Base-by-base conservation (phyloP, 805 yeast genomes). In the Saccharomycopsis javanensis region DNA sequence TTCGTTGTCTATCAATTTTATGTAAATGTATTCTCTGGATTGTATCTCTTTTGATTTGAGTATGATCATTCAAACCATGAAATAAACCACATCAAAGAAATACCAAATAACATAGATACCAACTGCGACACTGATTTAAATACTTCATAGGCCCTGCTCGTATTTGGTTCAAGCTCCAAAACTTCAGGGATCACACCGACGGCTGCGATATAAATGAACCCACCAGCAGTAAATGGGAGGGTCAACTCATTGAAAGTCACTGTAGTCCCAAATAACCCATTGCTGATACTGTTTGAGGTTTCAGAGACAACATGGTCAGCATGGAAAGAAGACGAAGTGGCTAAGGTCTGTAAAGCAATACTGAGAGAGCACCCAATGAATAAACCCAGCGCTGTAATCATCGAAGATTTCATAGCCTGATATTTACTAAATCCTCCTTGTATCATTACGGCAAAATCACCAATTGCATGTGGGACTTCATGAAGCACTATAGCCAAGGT, bases 401-500 rank as follows among this genome's bases (percentile, higher is more conserved):
- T 75, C 68, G 86, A 91, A 0, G 87, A 81, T 55, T 75, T 75
- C 76, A 84, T 75, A 1, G 88, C 89, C 61, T 81, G 81, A 68
- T 79, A 69, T 68, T 81, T 81, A 20, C 86, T 74, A 62, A 82
- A 79, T 0, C 92, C 92, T 23, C 84, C 83, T 64, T 82, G 81
- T 60, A 83, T 77, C 59, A 86, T 71, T 27, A 86, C 71, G 0
- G 90, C 91, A 69, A 83, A 86, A 65, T 86, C 94, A 52, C 92
- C 91, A 60, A 86, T 78, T 65, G 85, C 89, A 66, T 86, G 94
- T 5, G 94, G 94, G 53, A 86, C 79, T 67, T 86, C 94, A 67
- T 86, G 94, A 68, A 83, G 78, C 60, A 85, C 76, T 30, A 86
- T 83, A 1, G 91, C 88, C 37, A 85, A 69, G 23, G 86, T 79